Conservation (phyloP, 2,329 filamentous ascomycete species). For the Monilinia vaccinii-corymbosi region DNA sequence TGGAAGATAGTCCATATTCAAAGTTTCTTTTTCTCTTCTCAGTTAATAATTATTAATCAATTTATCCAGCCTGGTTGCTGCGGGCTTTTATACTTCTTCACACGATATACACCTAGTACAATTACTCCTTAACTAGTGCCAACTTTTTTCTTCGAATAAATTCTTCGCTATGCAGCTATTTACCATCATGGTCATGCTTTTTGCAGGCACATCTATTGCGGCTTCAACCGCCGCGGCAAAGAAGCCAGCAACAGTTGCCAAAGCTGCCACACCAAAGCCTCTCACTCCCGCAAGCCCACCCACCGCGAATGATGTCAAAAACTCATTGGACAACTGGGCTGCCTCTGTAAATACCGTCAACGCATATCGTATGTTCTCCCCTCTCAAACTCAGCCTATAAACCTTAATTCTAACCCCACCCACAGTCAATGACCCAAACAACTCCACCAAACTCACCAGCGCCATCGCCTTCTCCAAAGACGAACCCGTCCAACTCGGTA, state of each 20-base stretch:
- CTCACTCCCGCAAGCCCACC: conserved; percentile 14
- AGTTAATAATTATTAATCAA: background rate
- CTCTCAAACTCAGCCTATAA: no score
- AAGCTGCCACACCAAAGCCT: background rate
- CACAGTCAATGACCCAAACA: conserved; percentile 7
- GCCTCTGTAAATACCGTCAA: conserved; percentile 16
- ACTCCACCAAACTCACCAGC: conserved; percentile 9
- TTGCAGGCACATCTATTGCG: conserved; percentile 5
- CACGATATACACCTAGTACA: conserved; percentile 1
- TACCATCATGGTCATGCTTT: background rate
- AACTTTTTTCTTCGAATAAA: background rate
- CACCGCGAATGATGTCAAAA: conserved; percentile 13
- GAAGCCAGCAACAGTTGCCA: background rate
- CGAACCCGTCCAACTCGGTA: conserved; percentile 14
- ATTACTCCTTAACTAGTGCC: background rate
- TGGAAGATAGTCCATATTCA: background rate
- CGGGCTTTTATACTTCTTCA: background rate
- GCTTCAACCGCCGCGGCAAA: background rate
- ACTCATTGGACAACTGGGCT: conserved; percentile 15
- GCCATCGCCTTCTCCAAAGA: conserved; percentile 17
- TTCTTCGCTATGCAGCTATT: background rate
- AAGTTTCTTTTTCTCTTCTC: background rate
- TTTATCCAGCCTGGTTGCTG: conserved; percentile 6
- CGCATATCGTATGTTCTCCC: conserved; percentile 11
- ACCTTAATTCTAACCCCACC: background rate